These are phyloP conservation scores for Lasiodiplodia theobromae DNA, from an alignment of 2,329 filamentous ascomycete species.

Conservation along the genomic window DNA sequence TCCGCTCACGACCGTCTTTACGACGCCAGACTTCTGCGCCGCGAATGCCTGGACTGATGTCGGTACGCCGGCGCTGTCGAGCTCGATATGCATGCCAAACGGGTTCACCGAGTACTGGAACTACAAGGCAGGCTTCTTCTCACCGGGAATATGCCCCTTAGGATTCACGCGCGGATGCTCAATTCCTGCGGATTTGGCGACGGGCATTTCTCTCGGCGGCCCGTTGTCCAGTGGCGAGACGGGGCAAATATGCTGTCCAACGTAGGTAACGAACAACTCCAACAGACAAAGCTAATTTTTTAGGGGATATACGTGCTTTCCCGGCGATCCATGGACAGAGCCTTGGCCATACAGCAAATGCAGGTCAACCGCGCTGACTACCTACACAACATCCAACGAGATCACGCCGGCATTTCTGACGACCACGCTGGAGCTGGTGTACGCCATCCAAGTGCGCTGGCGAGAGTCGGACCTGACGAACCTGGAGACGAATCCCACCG, in stretches of 20 bases:
- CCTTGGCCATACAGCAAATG: slow-evolving; percentile 11
- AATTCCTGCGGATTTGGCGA: neutral
- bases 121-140: slow-evolving; percentile 2
- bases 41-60: neutral
- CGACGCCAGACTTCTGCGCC: slow-evolving; percentile 5
- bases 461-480: neutral
- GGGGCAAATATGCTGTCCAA: slow-evolving; percentile 18
- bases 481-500: slow-evolving; percentile 19
- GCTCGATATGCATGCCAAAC: slow-evolving; percentile 21
- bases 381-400: neutral
- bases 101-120: neutral
- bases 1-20: slow-evolving; percentile 3
- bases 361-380: neutral
- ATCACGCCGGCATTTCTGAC: neutral
- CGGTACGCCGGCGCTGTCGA: slow-evolving; percentile 3
- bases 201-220: neutral
- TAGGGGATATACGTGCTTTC: slow-evolving; percentile 1
- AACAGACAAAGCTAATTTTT: neutral
- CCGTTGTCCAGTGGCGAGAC: slow-evolving; percentile 5
- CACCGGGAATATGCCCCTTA: slow-evolving; percentile 1
- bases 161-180: slow-evolving; percentile 6
- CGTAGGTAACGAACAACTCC: neutral
- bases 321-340: neutral
- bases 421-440: neutral
- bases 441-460: slow-evolving; percentile 23